Base-by-base conservation (phyloP, 2,329 filamentous ascomycete genomes). In the Paramyrothecium sp. region DNA sequence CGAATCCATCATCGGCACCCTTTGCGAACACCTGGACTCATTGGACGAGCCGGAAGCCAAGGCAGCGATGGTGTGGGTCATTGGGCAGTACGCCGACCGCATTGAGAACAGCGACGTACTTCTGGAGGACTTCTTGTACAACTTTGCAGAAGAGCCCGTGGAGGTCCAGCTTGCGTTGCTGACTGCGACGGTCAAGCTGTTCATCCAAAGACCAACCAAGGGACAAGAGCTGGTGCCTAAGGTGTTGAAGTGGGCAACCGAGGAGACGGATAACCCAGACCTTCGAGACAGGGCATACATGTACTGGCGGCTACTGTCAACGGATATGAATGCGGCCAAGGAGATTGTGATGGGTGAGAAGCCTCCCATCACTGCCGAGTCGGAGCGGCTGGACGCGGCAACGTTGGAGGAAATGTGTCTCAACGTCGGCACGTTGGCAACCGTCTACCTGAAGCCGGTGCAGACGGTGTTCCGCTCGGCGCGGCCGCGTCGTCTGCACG, bases 21-120 rank as follows among this genome's bases (percentile, higher is more conserved):
- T 99, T 0, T 98, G 96, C 75, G 92, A 97, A 71, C 94, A 99
- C 67, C 85, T 99, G 22, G 95, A 99, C 74, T 96, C 93, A 3
- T 80, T 99, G 52, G 95, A 99, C 72, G 95, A 99, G 72, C 94
- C 95, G 2, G 95, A 99, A 74, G 95, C 95, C 50, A 99, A 99
- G 73, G 93, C 95, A 2, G 95, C 95, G 58, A 97, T 99, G 87
- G 95, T 99, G 49, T 99, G 95, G 95, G 95, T 99, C 38, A 99
- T 99, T 70, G 95, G 95, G 2, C 92, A 99, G 72, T 99, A 99
- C 68, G 95, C 95, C 11, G 92, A 96, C 70, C 89, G 95, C 49
- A 99, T 99, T 65, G 95, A 99, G 71, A 98, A 99, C 73, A 95
- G 91, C 17, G 95, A 98, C 66, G 91, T 89, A 0, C 81, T 99